Conservation (phyloP, 139 green algal species). For the Gonium pectorale region DNA sequence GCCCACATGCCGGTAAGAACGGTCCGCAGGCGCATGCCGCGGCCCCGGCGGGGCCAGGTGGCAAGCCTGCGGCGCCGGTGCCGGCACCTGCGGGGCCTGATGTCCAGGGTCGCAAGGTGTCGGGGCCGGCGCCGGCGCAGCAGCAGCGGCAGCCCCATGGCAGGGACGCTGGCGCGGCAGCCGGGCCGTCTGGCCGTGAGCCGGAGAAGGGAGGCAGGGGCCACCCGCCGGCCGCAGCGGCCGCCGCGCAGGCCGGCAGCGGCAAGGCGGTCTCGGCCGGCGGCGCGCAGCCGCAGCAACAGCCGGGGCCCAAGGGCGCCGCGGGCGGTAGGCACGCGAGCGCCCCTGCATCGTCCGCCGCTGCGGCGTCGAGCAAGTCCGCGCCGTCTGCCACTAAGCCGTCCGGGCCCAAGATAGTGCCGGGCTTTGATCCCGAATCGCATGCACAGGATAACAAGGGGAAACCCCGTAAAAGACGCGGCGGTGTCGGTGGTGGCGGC, state of each 20-base stretch:
- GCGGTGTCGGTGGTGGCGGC: neutral
- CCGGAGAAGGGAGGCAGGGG: neutral
- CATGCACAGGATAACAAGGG: no score
- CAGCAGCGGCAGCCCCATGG: neutral
- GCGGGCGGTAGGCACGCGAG: no score
- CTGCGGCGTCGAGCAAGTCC: no score
- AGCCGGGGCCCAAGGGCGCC: neutral
- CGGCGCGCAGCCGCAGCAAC: neutral
- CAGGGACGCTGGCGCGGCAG: neutral
- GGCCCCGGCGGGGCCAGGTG: neutral
- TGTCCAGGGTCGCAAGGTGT: neutral
- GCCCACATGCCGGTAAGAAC: neutral
- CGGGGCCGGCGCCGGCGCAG: neutral
- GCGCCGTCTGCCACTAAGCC: neutral
- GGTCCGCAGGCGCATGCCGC: no score
- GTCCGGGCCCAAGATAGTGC: neutral
- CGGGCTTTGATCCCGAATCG: neutral
- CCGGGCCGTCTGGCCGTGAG: neutral
- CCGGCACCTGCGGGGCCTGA: neutral
- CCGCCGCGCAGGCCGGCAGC: neutral
- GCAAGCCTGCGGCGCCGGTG: neutral
- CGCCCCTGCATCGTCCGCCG: no score
- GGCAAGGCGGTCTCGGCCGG: neutral
- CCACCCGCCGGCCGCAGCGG: neutral
- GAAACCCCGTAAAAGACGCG: no score